Evolutionary conservation across 108 stramenopile species (phyloP).

Genomic region (Skeletonema potamos): DNA sequence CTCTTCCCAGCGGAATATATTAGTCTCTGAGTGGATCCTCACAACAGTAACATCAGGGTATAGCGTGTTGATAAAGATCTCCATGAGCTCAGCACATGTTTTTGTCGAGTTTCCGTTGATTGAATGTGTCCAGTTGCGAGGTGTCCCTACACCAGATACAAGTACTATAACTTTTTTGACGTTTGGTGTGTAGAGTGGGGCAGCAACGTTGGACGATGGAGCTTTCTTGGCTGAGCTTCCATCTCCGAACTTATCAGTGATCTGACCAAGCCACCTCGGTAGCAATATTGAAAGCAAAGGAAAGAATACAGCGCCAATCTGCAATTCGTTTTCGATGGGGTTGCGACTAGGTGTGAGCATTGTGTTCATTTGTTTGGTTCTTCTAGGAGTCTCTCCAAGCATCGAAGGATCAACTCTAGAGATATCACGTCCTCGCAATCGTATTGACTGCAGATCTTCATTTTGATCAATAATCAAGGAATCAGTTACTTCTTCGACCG

Average conservation of each 20-base stretch:
- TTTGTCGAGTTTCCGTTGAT: conserved; percentile 86
- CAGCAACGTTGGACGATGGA: conserved; percentile 4
- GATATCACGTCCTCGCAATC: conserved; percentile 70
- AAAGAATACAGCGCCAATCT: conserved; percentile 82
- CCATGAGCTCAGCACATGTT: conserved; percentile 81
- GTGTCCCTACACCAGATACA: conserved; percentile 88
- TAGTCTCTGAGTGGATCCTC: conserved; percentile 83
- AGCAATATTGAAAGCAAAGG: conserved; percentile 86
- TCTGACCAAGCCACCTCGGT: conserved; percentile 74
- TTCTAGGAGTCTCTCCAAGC: conserved; percentile 33
- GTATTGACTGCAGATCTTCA: conserved; percentile 53
- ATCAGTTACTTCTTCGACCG: background rate
- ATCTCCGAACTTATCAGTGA: conserved; percentile 49
- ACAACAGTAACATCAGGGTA: conserved; percentile 80
- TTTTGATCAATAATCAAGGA: conserved; percentile 3
- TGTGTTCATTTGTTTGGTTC: background rate
- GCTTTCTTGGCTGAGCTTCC: background rate
- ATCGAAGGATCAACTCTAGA: conserved; percentile 41
- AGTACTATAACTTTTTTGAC: conserved; percentile 83
- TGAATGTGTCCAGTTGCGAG: conserved; percentile 87
- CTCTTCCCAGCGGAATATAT: conserved; percentile 96
- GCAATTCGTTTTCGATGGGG: conserved; percentile 23
- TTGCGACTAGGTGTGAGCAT: background rate
- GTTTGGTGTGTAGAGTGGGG: conserved; percentile 25
- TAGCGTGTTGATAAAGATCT: conserved; percentile 61